Evolutionary conservation across 352 stramenopile species (phyloP), one percentile per base, ranked within the genome.

Genomic region (Thalassiosira livingstoniorum): DNA sequence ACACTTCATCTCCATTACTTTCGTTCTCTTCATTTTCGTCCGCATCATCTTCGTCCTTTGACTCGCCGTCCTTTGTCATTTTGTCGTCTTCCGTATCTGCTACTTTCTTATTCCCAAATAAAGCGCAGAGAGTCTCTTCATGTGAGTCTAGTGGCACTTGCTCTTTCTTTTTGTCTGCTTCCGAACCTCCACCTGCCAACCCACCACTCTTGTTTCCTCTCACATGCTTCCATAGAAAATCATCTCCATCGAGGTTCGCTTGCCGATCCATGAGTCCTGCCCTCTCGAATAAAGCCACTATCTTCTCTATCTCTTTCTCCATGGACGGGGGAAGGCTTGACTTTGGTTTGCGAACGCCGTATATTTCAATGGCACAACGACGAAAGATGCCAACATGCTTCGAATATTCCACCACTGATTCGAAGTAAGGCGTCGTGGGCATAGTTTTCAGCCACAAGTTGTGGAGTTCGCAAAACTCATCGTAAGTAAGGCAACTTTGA

Each of bases 401-500:
- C n/a, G 42, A 51, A 18, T 51, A 18, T 18, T 51, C 42, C 10
- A 51, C 18, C 10, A 51, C 42, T 51, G 10, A 18, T 51, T 51
- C 10, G 42, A 51, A 18, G 18, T 51, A 18, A 18, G 42, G 42
- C 10, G 10, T 51, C 18, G 42, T 10, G 42, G 10, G 42, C 18
- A 51, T 18, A 18, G 18, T 18, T 51, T 51, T 51, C 42, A 51
- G 42, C 42, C 42, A 51, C 42, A 51, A 51, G 42, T 51, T 51
- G 42, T 51, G 42, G 42, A 51, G 21, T 23, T 58, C 47, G 27
- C 47, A 58, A 11, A 58, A 58, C 27, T 58, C 47, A 58, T 58
- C 47, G 27, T 7, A 23, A 7, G 47, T 25, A 5, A 58, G 11
- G n/a, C 5, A 58, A 58, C 37, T 70, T 0, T 31, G 18, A 55